Evolutionary conservation across 192 early-diverging fungal genomes (phyloP), one percentile per base, ranked within the genome.

Genomic region (Coemansia sp.): DNA sequence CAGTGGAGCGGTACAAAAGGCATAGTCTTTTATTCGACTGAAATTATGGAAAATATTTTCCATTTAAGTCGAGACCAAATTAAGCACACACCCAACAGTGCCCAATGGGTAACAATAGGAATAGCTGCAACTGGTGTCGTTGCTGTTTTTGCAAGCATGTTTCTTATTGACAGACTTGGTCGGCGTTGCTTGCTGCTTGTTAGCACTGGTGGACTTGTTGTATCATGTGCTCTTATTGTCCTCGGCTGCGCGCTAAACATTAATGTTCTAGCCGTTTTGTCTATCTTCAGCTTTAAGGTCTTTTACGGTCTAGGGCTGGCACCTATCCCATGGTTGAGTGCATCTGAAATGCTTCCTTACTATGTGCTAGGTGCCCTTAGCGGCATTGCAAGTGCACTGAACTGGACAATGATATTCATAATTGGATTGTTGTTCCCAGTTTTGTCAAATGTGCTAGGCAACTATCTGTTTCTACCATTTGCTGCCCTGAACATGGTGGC

Each of bases 1-100:
- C 93, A 95, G 67, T 85, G 93, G 62, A 87, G 86, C 21, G 93
- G 91, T 35, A 86, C 93, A 64, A 93, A 92, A 64, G 91, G 88
- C 14, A 82, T 93, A 21, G 87, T 92, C 54, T 92, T 89, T 74
- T 95, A 93, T 67, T 89, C 86, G 11, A 91, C 93, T 3, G 87
- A 86, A 3, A 92, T 94, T 19, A 86, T 94, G 65, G 70, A 75
- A 5, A 68, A 83, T 9, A 78, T 80, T 0, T 87, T 89, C 54
- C 60, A 76, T 6, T 59, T 84, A 17, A 72, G 70, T 37, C 78
- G 79, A 11, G 65, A 16, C 50, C 71, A 77, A 41, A 64, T 47
- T 52, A 83, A 61, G 26, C 37, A 70, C 23, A 77, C 65, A 6
- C 80, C 80, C 21, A 82, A 72, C 58, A 63, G 38, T 10, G 74